phyloP scores from a whole-genome alignment of 306 rosid species.

The Trifolium fragiferum region DNA sequence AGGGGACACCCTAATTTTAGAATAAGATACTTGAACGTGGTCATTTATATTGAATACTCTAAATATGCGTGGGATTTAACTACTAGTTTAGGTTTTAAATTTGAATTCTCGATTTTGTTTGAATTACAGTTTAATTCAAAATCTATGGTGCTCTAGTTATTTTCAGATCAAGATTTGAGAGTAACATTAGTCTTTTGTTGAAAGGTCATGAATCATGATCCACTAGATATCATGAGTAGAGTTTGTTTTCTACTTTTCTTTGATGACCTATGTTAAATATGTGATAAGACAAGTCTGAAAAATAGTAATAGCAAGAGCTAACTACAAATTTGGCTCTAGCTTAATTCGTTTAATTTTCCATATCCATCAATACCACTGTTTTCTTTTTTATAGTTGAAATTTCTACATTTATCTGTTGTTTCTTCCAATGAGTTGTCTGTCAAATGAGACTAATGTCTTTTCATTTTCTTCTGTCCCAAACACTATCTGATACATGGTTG shows the following conservation, averaged over 20 bases:
- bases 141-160: neutral
- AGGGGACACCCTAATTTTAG: conserved; percentile 1
- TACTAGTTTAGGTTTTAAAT: neutral
- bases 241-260: neutral
- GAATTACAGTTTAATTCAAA: neutral
- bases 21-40: neutral
- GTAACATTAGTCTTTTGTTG: neutral
- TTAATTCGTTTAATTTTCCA: conserved; percentile 1
- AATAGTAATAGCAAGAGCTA: neutral
- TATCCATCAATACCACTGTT: neutral
- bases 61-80: neutral
- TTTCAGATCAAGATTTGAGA: neutral
- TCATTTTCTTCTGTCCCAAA: neutral
- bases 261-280: neutral
- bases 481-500: neutral
- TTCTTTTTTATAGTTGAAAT: neutral
- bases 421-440: neutral
- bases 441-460: neutral
- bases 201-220: neutral
- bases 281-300: neutral
- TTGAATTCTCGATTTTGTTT: neutral
- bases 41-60: too few species aligned
- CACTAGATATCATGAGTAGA: neutral
- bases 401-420: neutral
- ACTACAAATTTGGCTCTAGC: neutral